A percentile compares a stretch with the other conserved stretches of the same genome.
Evolutionary conservation across 106 monocot genomes (phyloP).

Genomic region (Acanthochlamys bracteata): DNA sequence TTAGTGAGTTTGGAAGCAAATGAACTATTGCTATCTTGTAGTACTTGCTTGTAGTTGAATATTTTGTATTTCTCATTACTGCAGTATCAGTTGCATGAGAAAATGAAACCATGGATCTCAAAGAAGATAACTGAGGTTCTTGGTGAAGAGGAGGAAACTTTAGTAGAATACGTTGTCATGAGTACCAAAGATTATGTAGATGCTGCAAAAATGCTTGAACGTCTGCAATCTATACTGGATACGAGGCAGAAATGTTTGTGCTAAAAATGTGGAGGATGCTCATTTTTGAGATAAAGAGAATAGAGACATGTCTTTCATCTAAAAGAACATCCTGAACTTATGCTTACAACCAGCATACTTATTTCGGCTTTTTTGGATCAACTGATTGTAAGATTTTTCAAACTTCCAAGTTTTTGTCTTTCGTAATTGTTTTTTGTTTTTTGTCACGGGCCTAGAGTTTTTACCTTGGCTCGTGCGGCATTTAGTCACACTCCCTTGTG

Average conservation of each 20-base stretch:
- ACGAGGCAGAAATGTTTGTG: constrained; percentile 99
- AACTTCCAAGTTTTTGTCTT: background rate
- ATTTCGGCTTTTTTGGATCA: too few relatives aligned
- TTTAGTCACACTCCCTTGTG: too few relatives aligned
- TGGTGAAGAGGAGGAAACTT: constrained; percentile 85
- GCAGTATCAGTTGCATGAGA: constrained; percentile 88
- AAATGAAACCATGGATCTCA: constrained; percentile 96
- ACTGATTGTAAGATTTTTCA: too few relatives aligned
- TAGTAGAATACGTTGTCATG: constrained; percentile 92
- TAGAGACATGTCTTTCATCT: constrained; percentile 68
- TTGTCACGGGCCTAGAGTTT: too few relatives aligned
- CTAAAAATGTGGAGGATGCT: constrained; percentile 99
- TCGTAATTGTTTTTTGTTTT: background rate
- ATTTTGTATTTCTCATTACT: background rate
- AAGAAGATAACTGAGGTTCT: constrained; percentile 98
- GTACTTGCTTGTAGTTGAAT: background rate
- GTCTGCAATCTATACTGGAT: constrained; percentile 87
- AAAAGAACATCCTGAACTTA: constrained; percentile 36
- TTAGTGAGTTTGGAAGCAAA: too few relatives aligned
- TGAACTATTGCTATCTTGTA: background rate
- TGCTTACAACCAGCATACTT: background rate
- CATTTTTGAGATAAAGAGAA: constrained; percentile 96
- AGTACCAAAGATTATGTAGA: constrained; percentile 82
- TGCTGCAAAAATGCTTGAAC: constrained; percentile 80
- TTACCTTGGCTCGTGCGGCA: too few relatives aligned